These are phyloP conservation scores for Phytophthora cryptogea DNA, from an alignment of 352 stramenopile species.

Conservation along the genomic window DNA sequence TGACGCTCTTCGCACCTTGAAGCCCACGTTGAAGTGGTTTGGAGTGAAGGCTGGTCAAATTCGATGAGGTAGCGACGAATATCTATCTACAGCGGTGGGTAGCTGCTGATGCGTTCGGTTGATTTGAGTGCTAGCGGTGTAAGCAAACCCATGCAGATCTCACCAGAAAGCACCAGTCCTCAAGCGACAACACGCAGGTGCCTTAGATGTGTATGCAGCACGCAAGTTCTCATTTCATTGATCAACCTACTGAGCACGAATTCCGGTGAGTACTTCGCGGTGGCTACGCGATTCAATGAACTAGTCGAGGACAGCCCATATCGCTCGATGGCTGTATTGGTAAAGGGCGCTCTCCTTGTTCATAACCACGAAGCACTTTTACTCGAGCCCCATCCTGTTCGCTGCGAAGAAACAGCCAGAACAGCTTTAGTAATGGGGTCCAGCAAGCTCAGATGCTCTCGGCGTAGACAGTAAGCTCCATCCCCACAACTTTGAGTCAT, in stretches of 20 bases:
- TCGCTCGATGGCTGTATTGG: neutral
- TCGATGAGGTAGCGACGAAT: neutral
- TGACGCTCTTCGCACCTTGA: neutral
- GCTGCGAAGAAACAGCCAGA: conserved; percentile 4
- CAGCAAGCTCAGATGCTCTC: neutral
- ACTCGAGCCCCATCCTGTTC: neutral
- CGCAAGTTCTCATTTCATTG: neutral
- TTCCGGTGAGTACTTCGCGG: neutral
- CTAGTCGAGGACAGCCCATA: neutral
- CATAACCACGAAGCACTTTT: too few species aligned
- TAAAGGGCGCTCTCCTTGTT: neutral
- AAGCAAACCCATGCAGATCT: neutral
- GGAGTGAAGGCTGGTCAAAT: neutral
- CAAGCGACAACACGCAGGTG: conserved; percentile 1
- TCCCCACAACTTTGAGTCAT: conserved; percentile 9
- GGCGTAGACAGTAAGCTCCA: neutral
- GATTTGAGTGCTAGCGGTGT: neutral
- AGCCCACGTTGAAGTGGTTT: neutral
- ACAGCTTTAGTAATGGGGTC: neutral
- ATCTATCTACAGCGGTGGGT: conserved; percentile 3
- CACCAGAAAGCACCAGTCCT: conserved; percentile 2
- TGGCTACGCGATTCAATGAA: neutral
- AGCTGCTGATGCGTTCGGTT: conserved; percentile 7
- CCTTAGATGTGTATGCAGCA: neutral
- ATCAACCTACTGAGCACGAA: neutral